Evolutionary conservation across 169 alveolate genomes (phyloP), one percentile per base, ranked within the genome.

Genomic region (Eimeria praecox): DNA sequence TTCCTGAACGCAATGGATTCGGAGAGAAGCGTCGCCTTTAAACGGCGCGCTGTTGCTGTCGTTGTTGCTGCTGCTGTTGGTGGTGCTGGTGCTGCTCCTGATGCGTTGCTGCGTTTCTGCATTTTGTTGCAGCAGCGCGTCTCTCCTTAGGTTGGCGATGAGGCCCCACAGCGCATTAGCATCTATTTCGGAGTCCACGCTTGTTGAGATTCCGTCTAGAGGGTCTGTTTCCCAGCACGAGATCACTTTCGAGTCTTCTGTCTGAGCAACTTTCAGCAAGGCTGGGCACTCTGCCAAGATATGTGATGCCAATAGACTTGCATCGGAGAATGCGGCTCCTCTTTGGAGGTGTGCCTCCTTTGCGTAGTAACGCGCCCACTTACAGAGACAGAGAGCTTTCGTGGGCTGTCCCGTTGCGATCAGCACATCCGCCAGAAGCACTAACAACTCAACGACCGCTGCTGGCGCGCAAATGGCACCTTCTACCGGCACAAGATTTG

Each of bases 341-440:
- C 33, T n/a, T 62, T 83, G 75, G 14, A 83, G 49, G 30, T 54
- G 40, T 16, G 75, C 73, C 33, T 83, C 91, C 46, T 54, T 83
- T 49, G 91, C 91, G 75, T 83, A 83, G 46, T 83, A 40, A 3
- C 91, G 91, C 35, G 75, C 91, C 91, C 91, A 83, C 30, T 83
- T 83, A 49, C 75, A 52, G 9, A 83, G 69, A 27, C 75, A 27
- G 49, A 83, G 91, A 52, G 91, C 91, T 52, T 83, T 83, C 46
- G 35, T 54, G 10, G 91, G 91, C n/a, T 83, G 33, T 62, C 91
- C 91, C 54, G 35, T 46, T 12, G 91, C 54, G 30, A 83, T 30
- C 27, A 49, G 49, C 30, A 83, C 91, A 14, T 46, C 75, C 49
- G 91, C 91, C 22, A 83, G 75, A 24, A 83, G 75, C 44, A 83